Evolutionary conservation across 1,284 basidiomycete genomes (phyloP).

Genomic region (Tausonia pullulans): DNA sequence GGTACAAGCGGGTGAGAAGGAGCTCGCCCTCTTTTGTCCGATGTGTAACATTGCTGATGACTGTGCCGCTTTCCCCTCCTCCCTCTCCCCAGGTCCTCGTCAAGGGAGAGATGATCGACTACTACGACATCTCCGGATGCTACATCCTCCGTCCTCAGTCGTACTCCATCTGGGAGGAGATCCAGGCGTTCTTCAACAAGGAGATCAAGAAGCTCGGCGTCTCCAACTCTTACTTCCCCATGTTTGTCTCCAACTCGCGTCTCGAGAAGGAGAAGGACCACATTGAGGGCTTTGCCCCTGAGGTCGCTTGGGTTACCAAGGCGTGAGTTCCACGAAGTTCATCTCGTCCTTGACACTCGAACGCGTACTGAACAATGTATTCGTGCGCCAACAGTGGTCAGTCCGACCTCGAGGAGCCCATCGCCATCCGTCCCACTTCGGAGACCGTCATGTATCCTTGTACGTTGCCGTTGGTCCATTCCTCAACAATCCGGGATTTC

Average conservation of each 20-base stretch:
- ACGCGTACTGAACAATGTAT: not conserved
- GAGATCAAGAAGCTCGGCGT: slow-evolving; percentile 91
- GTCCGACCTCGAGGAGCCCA: slow-evolving; percentile 90
- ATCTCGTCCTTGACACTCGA: not conserved
- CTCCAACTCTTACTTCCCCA: slow-evolving; percentile 97
- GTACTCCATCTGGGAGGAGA: slow-evolving; percentile 92
- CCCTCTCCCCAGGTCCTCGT: not conserved
- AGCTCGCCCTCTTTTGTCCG: not conserved
- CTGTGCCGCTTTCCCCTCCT: not conserved
- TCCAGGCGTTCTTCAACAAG: slow-evolving; percentile 88
- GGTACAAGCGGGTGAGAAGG: slow-evolving; percentile 76
- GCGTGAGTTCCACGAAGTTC: slow-evolving; percentile 50
- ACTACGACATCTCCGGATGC: slow-evolving; percentile 96
- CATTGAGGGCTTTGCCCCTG: slow-evolving; percentile 98
- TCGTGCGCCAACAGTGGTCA: slow-evolving; percentile 49
- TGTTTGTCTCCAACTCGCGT: slow-evolving; percentile 90
- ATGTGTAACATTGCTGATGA: slow-evolving; percentile 10
- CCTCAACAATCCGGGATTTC: not conserved
- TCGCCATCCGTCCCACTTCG: slow-evolving; percentile 95
- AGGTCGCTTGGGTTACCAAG: slow-evolving; percentile 97
- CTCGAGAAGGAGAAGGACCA: slow-evolving; percentile 97
- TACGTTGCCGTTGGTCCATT: slow-evolving; percentile 34
- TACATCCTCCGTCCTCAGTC: slow-evolving; percentile 98
- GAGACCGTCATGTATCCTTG: slow-evolving; percentile 98
- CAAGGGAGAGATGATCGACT: slow-evolving; percentile 30